Base-by-base conservation (phyloP, 1,284 basidiomycete genomes). In the Fomitopsis pinicola region DNA sequence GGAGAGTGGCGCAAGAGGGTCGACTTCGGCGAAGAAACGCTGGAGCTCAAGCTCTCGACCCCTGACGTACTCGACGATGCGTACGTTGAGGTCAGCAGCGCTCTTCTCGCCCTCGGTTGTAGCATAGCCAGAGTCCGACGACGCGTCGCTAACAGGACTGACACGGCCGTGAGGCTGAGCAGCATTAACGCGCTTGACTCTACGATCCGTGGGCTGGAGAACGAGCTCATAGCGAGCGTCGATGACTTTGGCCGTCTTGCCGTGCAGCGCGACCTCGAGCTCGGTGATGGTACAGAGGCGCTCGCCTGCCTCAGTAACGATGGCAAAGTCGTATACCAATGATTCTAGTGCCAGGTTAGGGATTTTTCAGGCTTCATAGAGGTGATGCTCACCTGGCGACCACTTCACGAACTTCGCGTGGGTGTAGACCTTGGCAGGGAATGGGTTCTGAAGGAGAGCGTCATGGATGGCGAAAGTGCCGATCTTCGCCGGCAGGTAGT, bases 401-500 rank as follows among this genome's bases (percentile, higher is more conserved):
- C 71, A 73, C n/a, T 63, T 46, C 17, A 55, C 53, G 45, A 67
- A 59, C 8, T 38, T 59, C 0, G 58, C 66, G 50, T 73, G 63
- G 2, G 36, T 61, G 68, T 14, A 73, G 48, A 17, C 19, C 19
- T 44, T 28, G 57, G 45, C 17, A 66, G 68, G 58, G 68, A 64
- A 17, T 58, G 63, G 12, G 53, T 59, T 7, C 56, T 57, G 7
- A 59, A 19, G 22, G 17, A 69, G 58, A 0, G 64, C 59, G 38
- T 68, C 60, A 55, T 70, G 64, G 12, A 70, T 38, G 2, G 63
- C 64, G 35, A 71, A 46, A 19, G 58, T 61, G 5, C 60, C 60
- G 30, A 72, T 53, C 19, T 59, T 63, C 3, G 73, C 67, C 2
- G 75, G 75, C 4, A 76, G 68, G 61, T 72, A 76, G 59, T 76